Conservation (phyloP, 2,329 filamentous ascomycete species). For the Curvularia spicifera region DNA sequence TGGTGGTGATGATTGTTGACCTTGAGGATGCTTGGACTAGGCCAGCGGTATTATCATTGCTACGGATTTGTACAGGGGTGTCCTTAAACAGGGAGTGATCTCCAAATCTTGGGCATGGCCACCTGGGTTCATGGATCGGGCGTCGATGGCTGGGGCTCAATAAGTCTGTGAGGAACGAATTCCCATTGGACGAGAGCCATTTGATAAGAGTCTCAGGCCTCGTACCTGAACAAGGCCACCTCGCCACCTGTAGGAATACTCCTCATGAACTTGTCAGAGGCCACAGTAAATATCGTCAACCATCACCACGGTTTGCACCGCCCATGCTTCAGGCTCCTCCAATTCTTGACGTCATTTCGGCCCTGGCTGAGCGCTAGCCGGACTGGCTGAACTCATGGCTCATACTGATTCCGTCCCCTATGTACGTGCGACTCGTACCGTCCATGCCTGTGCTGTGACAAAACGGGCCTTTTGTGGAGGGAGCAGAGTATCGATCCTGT, state of each 20-base stretch:
- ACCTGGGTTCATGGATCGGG: slow-evolving; percentile 18
- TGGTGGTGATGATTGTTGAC: not conserved
- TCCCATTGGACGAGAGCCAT: slow-evolving; percentile 3
- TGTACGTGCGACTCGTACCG: not conserved
- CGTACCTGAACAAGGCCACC: not conserved
- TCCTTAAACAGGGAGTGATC: slow-evolving; percentile 12
- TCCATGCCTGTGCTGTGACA: slow-evolving; percentile 5
- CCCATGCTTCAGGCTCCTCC: not conserved
- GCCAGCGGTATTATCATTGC: slow-evolving; percentile 6
- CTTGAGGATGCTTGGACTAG: not conserved
- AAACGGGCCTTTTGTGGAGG: slow-evolving; percentile 19
- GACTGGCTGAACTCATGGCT: slow-evolving; percentile 4
- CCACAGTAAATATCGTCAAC: not conserved
- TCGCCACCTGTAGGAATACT: not conserved
- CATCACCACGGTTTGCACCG: not conserved
- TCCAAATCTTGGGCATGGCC: slow-evolving; percentile 13
- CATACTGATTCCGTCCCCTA: not conserved
- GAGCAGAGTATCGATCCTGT: slow-evolving; percentile 7
- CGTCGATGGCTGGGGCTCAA: slow-evolving; percentile 9
- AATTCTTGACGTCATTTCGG: slow-evolving; percentile 8
- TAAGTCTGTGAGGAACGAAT: slow-evolving; percentile 4
- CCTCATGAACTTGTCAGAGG: not conserved
- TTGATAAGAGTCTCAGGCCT: slow-evolving; percentile 8
- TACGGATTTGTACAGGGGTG: slow-evolving; percentile 13
- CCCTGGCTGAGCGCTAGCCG: not conserved